Conservation (phyloP, 2,329 filamentous ascomycete genomes). For the Aspergillus sp. region DNA sequence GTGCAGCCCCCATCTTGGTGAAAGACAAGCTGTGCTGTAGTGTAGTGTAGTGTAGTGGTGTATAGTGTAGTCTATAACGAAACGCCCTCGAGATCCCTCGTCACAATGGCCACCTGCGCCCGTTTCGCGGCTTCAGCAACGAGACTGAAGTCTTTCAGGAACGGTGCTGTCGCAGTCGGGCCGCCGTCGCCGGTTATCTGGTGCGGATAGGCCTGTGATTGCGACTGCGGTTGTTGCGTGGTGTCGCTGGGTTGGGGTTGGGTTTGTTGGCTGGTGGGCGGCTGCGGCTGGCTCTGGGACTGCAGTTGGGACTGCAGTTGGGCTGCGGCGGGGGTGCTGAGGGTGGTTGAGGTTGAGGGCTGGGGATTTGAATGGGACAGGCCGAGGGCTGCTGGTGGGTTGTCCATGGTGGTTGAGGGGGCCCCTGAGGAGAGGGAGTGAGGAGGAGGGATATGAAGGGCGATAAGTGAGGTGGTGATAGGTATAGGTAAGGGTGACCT, state of each 20-base stretch:
- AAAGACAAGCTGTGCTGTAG: neutral
- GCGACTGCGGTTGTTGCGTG: neutral
- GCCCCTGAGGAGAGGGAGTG: too few species aligned
- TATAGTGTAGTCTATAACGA: slow-evolving; percentile 28
- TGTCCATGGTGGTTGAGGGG: neutral
- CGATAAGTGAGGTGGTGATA: too few species aligned
- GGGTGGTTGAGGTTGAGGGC: neutral
- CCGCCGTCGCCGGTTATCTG: slow-evolving; percentile 29
- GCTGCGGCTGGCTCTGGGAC: neutral
- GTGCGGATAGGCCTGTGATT: slow-evolving; percentile 21
- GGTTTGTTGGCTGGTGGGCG: neutral
- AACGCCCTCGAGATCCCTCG: slow-evolving; percentile 70
- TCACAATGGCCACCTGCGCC: slow-evolving; percentile 84
- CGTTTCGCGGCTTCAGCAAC: slow-evolving; percentile 91
- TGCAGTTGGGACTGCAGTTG: slow-evolving; percentile 6
- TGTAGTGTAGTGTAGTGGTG: neutral
- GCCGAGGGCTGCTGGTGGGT: neutral
- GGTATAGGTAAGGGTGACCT: neutral
- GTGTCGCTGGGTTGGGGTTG: too few species aligned
- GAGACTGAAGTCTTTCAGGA: slow-evolving; percentile 78
- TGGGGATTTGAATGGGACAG: slow-evolving; percentile 1
- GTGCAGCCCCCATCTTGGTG: neutral
- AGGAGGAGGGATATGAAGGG: neutral
- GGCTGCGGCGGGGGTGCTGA: neutral
- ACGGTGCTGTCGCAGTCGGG: slow-evolving; percentile 53